phyloP scores from a whole-genome alignment of 768 basidiomycete genomes.

The Chalciporus pseudorubinellus region DNA sequence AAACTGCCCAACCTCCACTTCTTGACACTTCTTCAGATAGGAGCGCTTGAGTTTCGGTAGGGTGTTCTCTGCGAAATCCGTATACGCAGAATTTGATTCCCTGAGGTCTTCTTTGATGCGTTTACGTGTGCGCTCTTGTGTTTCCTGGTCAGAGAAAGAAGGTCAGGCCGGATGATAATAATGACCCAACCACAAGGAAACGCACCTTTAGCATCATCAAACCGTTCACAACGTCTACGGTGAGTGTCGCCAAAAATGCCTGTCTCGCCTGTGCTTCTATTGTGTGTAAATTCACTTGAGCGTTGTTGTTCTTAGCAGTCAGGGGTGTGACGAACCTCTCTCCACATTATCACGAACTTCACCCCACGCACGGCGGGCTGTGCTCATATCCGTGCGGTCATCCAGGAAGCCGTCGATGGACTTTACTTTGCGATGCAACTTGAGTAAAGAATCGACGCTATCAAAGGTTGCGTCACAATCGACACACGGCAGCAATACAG shows the following conservation, averaged over 20 bases:
- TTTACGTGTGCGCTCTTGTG: conserved; percentile 88
- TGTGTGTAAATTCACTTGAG: conserved; percentile 8
- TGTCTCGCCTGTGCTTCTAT: conserved; percentile 79
- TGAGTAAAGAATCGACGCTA: conserved; percentile 74
- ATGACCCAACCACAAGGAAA: conserved; percentile 1
- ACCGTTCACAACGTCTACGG: conserved; percentile 68
- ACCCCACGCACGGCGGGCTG: conserved; percentile 71
- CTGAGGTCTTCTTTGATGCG: conserved; percentile 91
- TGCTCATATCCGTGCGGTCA: conserved; percentile 63
- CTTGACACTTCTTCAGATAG: conserved; percentile 83
- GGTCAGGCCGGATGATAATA: background rate
- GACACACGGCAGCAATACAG: background rate
- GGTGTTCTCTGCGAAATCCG: conserved; percentile 76
- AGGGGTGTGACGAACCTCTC: conserved; percentile 49
- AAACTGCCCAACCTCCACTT: conserved; percentile 67
- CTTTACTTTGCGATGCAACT: conserved; percentile 68
- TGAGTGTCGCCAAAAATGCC: conserved; percentile 73
- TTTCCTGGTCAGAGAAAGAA: conserved; percentile 51
- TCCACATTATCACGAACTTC: conserved; percentile 86
- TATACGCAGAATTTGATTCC: conserved; percentile 70
- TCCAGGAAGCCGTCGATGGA: conserved; percentile 70
- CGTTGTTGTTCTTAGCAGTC: background rate
- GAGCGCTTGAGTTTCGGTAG: conserved; percentile 77
- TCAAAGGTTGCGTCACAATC: conserved; percentile 6
- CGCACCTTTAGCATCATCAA: conserved; percentile 64